These are phyloP conservation scores for Hypomontagnella monticulosa DNA, from an alignment of 495 filamentous ascomycete species.

Conservation along the genomic window DNA sequence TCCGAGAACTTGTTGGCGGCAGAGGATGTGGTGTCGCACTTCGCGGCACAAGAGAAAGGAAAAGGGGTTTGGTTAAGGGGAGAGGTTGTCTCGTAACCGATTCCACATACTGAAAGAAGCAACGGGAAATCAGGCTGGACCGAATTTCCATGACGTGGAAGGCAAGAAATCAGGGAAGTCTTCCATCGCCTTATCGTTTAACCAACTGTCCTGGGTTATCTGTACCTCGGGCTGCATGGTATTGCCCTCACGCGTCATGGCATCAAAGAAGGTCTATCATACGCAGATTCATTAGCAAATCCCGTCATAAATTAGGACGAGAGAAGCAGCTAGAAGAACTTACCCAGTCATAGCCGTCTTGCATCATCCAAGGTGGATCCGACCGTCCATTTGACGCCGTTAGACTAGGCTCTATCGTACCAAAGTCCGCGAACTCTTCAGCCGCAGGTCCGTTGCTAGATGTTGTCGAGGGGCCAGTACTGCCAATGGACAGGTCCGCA, in stretches of 20 bases:
- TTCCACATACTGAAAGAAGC: background rate
- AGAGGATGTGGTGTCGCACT: slow-evolving; percentile 12
- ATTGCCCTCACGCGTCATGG: slow-evolving; percentile 35
- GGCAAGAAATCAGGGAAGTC: slow-evolving; percentile 18
- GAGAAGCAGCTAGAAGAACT: slow-evolving; percentile 15
- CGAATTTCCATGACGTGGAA: slow-evolving; percentile 23
- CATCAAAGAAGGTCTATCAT: slow-evolving; percentile 43
- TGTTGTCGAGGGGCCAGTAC: slow-evolving; percentile 19
- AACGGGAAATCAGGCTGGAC: slow-evolving; percentile 12
- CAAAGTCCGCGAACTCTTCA: slow-evolving; percentile 26
- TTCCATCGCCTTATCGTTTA: slow-evolving; percentile 22
- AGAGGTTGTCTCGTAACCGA: background rate
- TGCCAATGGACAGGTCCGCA: slow-evolving; percentile 15
- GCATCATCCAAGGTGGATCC: slow-evolving; percentile 36
- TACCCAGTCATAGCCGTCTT: slow-evolving; percentile 45
- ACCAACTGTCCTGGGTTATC: slow-evolving; percentile 23
- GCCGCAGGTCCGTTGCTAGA: slow-evolving; percentile 17
- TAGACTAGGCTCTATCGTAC: slow-evolving; percentile 3
- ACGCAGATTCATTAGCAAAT: slow-evolving; percentile 25
- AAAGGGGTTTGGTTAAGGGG: background rate
- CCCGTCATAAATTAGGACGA: background rate
- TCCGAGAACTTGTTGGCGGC: slow-evolving; percentile 12
- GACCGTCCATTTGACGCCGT: slow-evolving; percentile 7
- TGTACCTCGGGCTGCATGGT: slow-evolving; percentile 12
- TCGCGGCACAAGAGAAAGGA: slow-evolving; percentile 13